A percentile compares a stretch with the other conserved stretches of the same genome.
These are phyloP conservation scores for Coemansia sp. DNA, from an alignment of 192 early-diverging fungal genomes.

Conservation along the genomic window DNA sequence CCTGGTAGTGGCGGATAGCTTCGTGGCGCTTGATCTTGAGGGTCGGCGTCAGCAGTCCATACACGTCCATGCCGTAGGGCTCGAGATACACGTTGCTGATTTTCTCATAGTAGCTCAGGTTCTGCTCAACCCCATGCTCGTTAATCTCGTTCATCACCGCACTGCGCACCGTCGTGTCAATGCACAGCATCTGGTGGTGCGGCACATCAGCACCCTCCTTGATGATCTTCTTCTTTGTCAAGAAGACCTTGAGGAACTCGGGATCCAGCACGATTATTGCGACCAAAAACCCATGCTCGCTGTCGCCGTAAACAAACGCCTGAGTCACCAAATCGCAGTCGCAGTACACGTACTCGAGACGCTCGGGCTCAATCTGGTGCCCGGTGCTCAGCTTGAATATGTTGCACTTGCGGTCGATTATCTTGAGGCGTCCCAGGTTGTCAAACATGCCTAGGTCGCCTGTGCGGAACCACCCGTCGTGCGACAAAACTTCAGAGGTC, in stretches of 20 bases:
- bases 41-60: conserved; percentile 80
- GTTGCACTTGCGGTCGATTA: conserved; percentile 97
- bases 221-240: conserved; percentile 51
- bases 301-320: conserved; percentile 77
- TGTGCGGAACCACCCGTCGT: conserved; percentile 88
- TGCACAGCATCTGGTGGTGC: conserved; percentile 62
- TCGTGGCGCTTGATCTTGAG: conserved; percentile 62
- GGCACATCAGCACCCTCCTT: conserved; percentile 46
- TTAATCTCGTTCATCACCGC: conserved; percentile 58
- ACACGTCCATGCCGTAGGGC: conserved; percentile 68
- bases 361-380: conserved; percentile 92
- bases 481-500: conserved; percentile 71
- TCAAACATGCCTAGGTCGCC: conserved; percentile 92
- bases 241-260: conserved; percentile 54
- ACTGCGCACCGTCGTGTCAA: conserved; percentile 56
- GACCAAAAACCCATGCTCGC: conserved; percentile 67
- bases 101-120: conserved; percentile 67
- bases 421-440: conserved; percentile 72
- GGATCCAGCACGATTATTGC: conserved; percentile 77
- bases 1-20: conserved; percentile 52
- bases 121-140: conserved; percentile 58
- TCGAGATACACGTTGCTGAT: conserved; percentile 68
- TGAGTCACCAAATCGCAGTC: conserved; percentile 65
- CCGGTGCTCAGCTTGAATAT: conserved; percentile 88
- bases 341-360: conserved; percentile 91